Evolutionary conservation across 208 protist species (phyloP).

Genomic region (Trypanosoma melophagium): DNA sequence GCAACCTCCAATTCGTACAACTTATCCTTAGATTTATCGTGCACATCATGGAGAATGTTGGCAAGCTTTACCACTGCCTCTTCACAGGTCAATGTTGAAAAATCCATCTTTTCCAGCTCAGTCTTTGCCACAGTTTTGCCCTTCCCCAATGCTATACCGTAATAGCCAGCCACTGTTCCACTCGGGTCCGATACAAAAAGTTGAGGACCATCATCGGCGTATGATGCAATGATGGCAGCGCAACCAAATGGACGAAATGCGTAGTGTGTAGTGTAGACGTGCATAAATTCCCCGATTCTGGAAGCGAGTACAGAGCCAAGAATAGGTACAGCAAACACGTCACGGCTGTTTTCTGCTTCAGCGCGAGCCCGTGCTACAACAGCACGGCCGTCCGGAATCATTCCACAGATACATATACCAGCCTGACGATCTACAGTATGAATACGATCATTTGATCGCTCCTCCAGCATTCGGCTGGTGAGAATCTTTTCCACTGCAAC

Average conservation of each 20-base stretch:
- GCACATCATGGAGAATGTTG: slow-evolving; percentile 90
- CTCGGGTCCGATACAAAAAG: slow-evolving; percentile 97
- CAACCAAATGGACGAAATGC: slow-evolving; percentile 96
- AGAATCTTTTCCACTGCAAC: slow-evolving; percentile 98
- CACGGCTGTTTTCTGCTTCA: slow-evolving; percentile 93
- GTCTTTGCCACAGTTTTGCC: slow-evolving; percentile 97
- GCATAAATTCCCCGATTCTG: slow-evolving; percentile 92
- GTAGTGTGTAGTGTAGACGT: slow-evolving; percentile 95
- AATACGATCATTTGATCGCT: slow-evolving; percentile 94
- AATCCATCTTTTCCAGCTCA: slow-evolving; percentile 98
- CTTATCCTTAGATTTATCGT: slow-evolving; percentile 93
- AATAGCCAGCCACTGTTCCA: slow-evolving; percentile 94
- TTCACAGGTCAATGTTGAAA: slow-evolving; percentile 87
- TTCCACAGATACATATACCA: slow-evolving; percentile 93
- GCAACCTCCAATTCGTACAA: slow-evolving; percentile 97
- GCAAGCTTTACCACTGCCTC: slow-evolving; percentile 95
- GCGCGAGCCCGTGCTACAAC: slow-evolving; percentile 90
- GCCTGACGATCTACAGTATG: slow-evolving; percentile 93
- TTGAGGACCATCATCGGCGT: slow-evolving; percentile 93
- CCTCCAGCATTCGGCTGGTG: slow-evolving; percentile 96
- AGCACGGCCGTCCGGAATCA: slow-evolving; percentile 95
- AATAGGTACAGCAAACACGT: slow-evolving; percentile 92
- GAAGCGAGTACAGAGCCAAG: slow-evolving; percentile 89
- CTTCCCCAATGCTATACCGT: slow-evolving; percentile 97
- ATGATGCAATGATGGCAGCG: slow-evolving; percentile 93